Conservation (phyloP, 805 yeast species). For the Candida sphagnicola region DNA sequence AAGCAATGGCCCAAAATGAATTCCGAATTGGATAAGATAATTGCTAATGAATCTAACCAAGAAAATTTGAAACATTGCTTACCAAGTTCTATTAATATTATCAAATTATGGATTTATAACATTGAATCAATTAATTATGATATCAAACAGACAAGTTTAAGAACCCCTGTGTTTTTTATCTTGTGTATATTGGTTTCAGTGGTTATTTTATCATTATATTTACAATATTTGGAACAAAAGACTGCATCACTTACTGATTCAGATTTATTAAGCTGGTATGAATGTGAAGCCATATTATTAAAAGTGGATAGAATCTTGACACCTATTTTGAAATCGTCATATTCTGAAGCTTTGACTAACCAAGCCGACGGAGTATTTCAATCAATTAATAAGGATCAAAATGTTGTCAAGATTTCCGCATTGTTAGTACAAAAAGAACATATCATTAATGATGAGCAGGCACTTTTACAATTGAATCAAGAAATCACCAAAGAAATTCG, state of each 20-base stretch:
- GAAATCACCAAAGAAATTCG: conserved; percentile 44
- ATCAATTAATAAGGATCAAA: conserved; percentile 24
- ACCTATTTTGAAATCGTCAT: conserved; percentile 48
- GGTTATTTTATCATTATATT: conserved; percentile 58
- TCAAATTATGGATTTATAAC: conserved; percentile 69
- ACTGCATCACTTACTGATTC: conserved; percentile 11
- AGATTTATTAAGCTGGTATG: conserved; percentile 43
- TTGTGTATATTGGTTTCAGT: conserved; percentile 66
- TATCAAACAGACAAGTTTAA: conserved; percentile 60
- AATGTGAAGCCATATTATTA: conserved; percentile 55
- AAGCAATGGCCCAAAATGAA: conserved; percentile 73
- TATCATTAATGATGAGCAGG: conserved; percentile 13
- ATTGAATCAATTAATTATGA: conserved; percentile 57
- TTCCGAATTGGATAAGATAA: conserved; percentile 44
- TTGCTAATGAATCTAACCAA: conserved; percentile 20
- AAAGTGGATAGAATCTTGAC: conserved; percentile 57
- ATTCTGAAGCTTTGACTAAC: conserved; percentile 53
- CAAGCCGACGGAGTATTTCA: conserved; percentile 61
- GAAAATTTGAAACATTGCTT: conserved; percentile 66
- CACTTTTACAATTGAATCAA: conserved; percentile 35
- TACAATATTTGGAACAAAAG: conserved; percentile 48
- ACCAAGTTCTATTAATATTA: conserved; percentile 51
- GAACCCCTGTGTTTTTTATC: conserved; percentile 74
- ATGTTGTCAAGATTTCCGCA: conserved; percentile 49
- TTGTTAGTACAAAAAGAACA: conserved; percentile 9